Conservation (phyloP, 1,284 basidiomycete genomes). For the Cutaneotrichosporon sp. region DNA sequence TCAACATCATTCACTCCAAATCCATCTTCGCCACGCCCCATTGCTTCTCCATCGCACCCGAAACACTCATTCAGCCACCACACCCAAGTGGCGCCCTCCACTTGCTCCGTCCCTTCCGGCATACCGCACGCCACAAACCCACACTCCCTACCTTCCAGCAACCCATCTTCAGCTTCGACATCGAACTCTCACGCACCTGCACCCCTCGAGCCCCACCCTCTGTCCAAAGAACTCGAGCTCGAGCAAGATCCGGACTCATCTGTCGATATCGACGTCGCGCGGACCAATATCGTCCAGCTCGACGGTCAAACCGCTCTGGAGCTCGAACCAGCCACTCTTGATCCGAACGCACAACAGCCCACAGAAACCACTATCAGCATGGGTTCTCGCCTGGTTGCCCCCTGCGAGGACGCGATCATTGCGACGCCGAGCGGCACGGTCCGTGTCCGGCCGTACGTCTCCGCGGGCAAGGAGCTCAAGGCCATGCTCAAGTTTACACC, state of each 20-base stretch:
- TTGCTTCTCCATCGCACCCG: no score
- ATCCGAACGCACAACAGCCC: background rate
- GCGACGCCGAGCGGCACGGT: constrained; percentile 38
- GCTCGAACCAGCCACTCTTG: background rate
- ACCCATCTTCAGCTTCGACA: no score
- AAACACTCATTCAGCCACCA: no score
- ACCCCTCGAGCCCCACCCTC: background rate
- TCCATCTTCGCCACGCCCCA: no score
- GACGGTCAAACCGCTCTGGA: background rate
- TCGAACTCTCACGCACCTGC: background rate
- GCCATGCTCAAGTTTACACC: constrained; percentile 78
- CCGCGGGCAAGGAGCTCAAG: constrained; percentile 40
- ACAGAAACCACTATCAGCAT: background rate
- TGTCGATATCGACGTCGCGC: no score
- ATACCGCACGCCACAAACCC: background rate
- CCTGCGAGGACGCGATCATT: constrained; percentile 28
- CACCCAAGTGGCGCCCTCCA: no score
- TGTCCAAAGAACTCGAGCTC: background rate
- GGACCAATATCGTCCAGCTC: background rate
- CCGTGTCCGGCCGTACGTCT: constrained; percentile 41
- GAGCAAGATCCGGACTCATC: no score
- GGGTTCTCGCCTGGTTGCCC: background rate
- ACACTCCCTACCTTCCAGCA: background rate
- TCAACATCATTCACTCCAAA: no score
- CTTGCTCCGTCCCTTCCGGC: no score